A percentile compares a stretch with the other conserved stretches of the same genome.
These are phyloP conservation scores for Volvox carteri DNA, from an alignment of 163 green algal genomes.

Conservation along the genomic window DNA sequence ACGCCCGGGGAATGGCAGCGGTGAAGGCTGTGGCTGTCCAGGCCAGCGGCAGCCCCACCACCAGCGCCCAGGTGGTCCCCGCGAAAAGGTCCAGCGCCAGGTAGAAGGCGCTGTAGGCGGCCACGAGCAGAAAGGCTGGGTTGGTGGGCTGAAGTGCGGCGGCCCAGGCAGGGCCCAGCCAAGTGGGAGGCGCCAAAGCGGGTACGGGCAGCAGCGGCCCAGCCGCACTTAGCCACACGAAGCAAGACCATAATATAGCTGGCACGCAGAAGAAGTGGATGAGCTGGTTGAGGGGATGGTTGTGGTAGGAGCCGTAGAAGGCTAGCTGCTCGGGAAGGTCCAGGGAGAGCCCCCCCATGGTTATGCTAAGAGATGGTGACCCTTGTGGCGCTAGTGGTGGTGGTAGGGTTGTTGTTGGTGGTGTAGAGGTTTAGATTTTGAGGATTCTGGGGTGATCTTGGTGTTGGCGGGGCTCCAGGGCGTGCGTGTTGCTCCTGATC, in stretches of 20 bases:
- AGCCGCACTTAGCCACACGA: slow-evolving; percentile 80
- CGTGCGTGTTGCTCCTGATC: background rate
- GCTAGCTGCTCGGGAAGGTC: slow-evolving; percentile 83
- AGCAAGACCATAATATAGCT: slow-evolving; percentile 80
- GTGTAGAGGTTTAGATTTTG: background rate
- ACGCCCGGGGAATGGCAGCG: background rate
- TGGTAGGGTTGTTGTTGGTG: background rate
- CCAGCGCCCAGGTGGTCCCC: slow-evolving; percentile 77
- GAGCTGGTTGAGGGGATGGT: slow-evolving; percentile 81
- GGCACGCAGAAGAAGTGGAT: slow-evolving; percentile 95
- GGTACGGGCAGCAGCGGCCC: slow-evolving; percentile 58
- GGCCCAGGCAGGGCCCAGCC: background rate
- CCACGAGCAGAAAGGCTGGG: slow-evolving; percentile 59
- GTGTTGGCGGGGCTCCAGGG: background rate
- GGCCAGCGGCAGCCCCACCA: slow-evolving; percentile 80
- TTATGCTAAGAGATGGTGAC: too few species aligned
- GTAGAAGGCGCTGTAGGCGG: slow-evolving; percentile 83
- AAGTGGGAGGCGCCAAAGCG: background rate
- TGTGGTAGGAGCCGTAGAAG: slow-evolving; percentile 90
- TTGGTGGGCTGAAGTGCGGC: slow-evolving; percentile 67
- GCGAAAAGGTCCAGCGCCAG: slow-evolving; percentile 78
- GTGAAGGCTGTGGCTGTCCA: slow-evolving; percentile 72
- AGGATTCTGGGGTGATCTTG: background rate
- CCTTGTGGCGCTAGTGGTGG: background rate
- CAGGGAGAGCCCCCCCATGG: slow-evolving; percentile 61